Percentiles rank a stretch among this genome's conserved stretches.
Evolutionary conservation across 371 early-diverging fungal genomes (phyloP).

Genomic region (Mucor indicus): DNA sequence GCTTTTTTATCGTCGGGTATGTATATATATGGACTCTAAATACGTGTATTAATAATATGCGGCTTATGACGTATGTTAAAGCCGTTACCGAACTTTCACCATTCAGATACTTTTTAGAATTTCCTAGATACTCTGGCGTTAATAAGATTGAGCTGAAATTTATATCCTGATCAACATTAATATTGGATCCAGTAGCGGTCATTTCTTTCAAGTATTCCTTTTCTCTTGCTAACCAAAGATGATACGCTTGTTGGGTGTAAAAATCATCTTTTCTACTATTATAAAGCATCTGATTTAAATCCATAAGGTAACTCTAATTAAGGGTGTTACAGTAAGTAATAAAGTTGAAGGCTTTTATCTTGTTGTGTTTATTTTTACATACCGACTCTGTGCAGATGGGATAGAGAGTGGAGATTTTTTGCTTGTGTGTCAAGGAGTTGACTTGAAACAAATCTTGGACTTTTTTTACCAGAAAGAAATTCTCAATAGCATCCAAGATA

Average conservation of each 20-base stretch:
- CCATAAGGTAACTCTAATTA: constrained; percentile 36
- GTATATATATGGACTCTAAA: constrained; percentile 39
- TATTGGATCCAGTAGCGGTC: constrained; percentile 29
- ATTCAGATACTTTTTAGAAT: too few relatives aligned
- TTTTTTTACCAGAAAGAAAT: constrained; percentile 38
- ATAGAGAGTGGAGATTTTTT: constrained; percentile 37
- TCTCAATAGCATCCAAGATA: constrained; percentile 33
- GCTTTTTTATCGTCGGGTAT: constrained; percentile 58
- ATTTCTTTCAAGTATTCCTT: constrained; percentile 43
- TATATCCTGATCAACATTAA: constrained; percentile 34
- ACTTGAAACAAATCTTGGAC: constrained; percentile 45
- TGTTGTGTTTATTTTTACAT: constrained; percentile 6
- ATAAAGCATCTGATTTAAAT: constrained; percentile 45
- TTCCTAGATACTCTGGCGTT: too few relatives aligned
- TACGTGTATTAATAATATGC: too few relatives aligned
- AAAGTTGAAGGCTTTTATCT: too few relatives aligned
- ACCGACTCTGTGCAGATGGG: constrained; percentile 47
- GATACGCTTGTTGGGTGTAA: constrained; percentile 34
- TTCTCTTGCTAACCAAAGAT: constrained; percentile 46
- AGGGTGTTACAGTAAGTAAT: too few relatives aligned
- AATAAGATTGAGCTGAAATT: constrained; percentile 12
- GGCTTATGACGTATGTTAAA: too few relatives aligned
- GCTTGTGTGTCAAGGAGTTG: constrained; percentile 31
- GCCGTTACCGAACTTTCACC: too few relatives aligned
- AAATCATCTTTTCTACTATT: constrained; percentile 51